Evolutionary conservation across 2,329 filamentous ascomycete genomes (phyloP).

Genomic region (Thelonectria discophora): DNA sequence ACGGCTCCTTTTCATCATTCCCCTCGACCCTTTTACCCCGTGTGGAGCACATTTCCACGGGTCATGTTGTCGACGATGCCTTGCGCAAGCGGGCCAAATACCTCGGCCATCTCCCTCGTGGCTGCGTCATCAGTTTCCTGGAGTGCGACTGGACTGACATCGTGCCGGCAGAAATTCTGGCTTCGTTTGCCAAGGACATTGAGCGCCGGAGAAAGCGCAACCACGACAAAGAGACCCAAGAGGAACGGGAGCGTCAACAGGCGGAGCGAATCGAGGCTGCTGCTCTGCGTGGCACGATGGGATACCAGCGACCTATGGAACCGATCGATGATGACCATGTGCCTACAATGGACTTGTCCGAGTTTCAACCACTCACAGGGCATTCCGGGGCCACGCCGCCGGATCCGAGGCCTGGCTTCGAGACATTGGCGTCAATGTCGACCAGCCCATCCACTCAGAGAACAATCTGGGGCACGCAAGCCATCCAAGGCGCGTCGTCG

Average conservation of each 20-base stretch:
- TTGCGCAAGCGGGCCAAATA: slow-evolving; percentile 87
- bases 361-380: slow-evolving; percentile 71
- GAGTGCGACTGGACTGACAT: slow-evolving; percentile 97
- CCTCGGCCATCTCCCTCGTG: slow-evolving; percentile 83
- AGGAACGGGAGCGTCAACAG: slow-evolving; percentile 84
- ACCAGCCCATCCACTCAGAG: slow-evolving; percentile 79
- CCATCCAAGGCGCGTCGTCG: slow-evolving; percentile 62
- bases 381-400: slow-evolving; percentile 63
- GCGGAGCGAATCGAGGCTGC: slow-evolving; percentile 83
- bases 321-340: slow-evolving; percentile 49
- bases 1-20: slow-evolving; percentile 82
- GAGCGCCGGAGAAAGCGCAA: slow-evolving; percentile 79
- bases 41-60: slow-evolving; percentile 88
- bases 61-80: slow-evolving; percentile 86
- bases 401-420: slow-evolving; percentile 68
- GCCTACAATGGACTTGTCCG: slow-evolving; percentile 61
- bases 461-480: slow-evolving; percentile 93
- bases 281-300: slow-evolving; percentile 64
- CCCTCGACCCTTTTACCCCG: slow-evolving; percentile 86
- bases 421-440: slow-evolving; percentile 77
- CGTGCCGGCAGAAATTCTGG: slow-evolving; percentile 77
- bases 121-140: slow-evolving; percentile 90
- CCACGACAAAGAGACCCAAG: slow-evolving; percentile 81
- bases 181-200: slow-evolving; percentile 78
- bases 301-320: slow-evolving; percentile 52